These are phyloP conservation scores for Sanghuangporus weigelae DNA, from an alignment of 1,284 basidiomycete species.

Conservation along the genomic window DNA sequence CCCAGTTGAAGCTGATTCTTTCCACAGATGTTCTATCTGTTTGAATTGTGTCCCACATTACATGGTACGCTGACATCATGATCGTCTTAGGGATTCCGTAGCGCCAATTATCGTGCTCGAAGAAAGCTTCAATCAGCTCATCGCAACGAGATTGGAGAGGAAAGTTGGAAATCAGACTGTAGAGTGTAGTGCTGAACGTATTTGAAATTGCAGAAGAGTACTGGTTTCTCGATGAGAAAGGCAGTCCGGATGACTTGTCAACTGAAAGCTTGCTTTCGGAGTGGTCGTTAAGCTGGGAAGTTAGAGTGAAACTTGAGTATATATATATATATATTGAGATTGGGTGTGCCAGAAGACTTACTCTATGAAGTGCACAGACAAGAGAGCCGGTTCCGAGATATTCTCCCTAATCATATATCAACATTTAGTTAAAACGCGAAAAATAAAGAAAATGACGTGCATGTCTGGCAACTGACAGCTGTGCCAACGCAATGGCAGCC, in stretches of 20 bases:
- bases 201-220: slow-evolving; percentile 19
- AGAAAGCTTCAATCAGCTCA: slow-evolving; percentile 35
- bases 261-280: slow-evolving; percentile 19
- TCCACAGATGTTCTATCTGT: slow-evolving; percentile 28
- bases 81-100: slow-evolving; percentile 45
- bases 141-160: slow-evolving; percentile 33
- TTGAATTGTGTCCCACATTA: slow-evolving; percentile 43
- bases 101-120: slow-evolving; percentile 43
- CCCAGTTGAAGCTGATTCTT: slow-evolving; percentile 43
- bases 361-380: slow-evolving; percentile 28
- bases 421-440: not conserved
- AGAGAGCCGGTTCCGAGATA: slow-evolving; percentile 28
- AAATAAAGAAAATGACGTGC: not conserved
- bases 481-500: slow-evolving; percentile 29
- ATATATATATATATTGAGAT: not conserved
- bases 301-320: not conserved
- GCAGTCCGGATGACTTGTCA: slow-evolving; percentile 6
- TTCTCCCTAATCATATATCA: slow-evolving; percentile 18
- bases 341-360: slow-evolving; percentile 4
- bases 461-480: slow-evolving; percentile 26
- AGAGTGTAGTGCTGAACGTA: slow-evolving; percentile 29
- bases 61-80: slow-evolving; percentile 36
- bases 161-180: slow-evolving; percentile 33
- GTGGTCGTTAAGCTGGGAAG: slow-evolving; percentile 24
- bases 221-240: slow-evolving; percentile 6